Conservation (phyloP, 1,139 yeast genomes). For the Hansenula sp. region DNA sequence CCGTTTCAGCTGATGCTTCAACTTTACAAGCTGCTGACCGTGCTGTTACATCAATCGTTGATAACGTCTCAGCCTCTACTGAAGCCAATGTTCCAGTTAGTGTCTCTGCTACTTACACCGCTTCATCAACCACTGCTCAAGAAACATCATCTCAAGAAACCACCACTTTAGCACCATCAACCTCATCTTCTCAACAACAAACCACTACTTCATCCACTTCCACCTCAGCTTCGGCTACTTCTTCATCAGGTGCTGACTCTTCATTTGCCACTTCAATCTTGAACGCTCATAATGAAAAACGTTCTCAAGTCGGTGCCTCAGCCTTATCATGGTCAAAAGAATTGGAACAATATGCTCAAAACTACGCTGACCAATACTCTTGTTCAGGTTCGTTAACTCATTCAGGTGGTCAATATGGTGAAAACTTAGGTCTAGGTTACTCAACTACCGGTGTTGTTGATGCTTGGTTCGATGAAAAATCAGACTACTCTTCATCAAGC, state of each 20-base stretch:
- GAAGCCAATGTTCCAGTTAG: background rate
- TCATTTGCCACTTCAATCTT: conserved; percentile 35
- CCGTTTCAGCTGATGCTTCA: conserved; percentile 1
- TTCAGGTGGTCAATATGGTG: conserved; percentile 81
- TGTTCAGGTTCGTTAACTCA: conserved; percentile 70
- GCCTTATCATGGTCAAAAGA: conserved; percentile 60
- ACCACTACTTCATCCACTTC: conserved; percentile 10
- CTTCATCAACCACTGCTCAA: conserved; percentile 14
- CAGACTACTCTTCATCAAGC: conserved; percentile 47
- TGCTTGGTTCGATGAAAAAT: conserved; percentile 83
- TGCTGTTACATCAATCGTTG: conserved; percentile 3
- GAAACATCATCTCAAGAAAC: conserved; percentile 13
- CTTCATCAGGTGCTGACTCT: conserved; percentile 18
- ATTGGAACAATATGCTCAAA: conserved; percentile 64
- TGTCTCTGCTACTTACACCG: conserved; percentile 1
- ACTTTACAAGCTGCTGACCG: conserved; percentile 3
- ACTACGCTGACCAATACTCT: conserved; percentile 63
- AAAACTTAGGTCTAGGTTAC: conserved; percentile 81
- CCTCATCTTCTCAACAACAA: conserved; percentile 7
- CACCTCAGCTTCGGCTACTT: conserved; percentile 15
- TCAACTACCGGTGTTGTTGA: conserved; percentile 56
- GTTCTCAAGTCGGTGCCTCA: conserved; percentile 63
- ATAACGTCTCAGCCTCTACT: conserved; percentile 5
- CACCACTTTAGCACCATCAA: conserved; percentile 13
- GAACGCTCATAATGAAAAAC: conserved; percentile 61